Base-by-base conservation (phyloP, 1,139 yeast species). In the Candida mesenterica region DNA sequence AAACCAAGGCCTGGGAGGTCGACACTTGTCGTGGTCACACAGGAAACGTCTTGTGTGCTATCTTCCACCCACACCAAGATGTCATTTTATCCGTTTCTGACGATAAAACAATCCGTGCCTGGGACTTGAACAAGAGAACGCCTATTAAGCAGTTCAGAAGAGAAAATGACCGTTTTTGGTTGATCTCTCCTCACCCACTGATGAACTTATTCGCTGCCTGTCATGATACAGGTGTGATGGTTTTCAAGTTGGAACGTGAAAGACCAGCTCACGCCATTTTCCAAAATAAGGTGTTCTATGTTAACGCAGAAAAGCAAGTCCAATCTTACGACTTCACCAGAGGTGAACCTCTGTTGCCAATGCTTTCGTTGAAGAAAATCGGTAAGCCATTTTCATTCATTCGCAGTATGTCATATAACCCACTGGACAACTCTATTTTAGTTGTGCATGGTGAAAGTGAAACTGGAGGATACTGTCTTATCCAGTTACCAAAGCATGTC, bases 1-100 rank as follows among this genome's bases (percentile, higher is more conserved):
- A 94, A 52, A 83, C 95, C 25, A 89, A 90, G 64, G 98, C 98
- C 22, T 94, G 98, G 97, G 98, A 94, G 62, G 95, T 94, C 37
- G 99, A 94, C 57, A 88, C 97, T 29, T 92, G 97, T 63, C 79
- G 98, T 55, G 98, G 98, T 37, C 99, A 94, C 61, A 84, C 96
- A 31, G 90, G 92, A 55, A 89, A 88, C 55, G 96, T 92, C 38
- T 80, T 90, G 39, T 75, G 95, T 60, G 90, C 89, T 28, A 69
- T 87, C 37, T 94, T 94, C 77, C 97, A 92, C 55, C 97, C 98
- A 29, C 81, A 79, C 49, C 95, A 89, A 62, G 97, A 92, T 51
- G 70, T 92, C 57, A 90, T 94, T 48, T 70, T 94, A 38, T 90
- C 97, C 17, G 96, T 90, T 32, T 83, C 95, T 46, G 98, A 92